Percentiles rank a stretch among this genome's conserved stretches.
Conservation (phyloP, 176 grass and related monocot genomes). For the Thalia dealbata region DNA sequence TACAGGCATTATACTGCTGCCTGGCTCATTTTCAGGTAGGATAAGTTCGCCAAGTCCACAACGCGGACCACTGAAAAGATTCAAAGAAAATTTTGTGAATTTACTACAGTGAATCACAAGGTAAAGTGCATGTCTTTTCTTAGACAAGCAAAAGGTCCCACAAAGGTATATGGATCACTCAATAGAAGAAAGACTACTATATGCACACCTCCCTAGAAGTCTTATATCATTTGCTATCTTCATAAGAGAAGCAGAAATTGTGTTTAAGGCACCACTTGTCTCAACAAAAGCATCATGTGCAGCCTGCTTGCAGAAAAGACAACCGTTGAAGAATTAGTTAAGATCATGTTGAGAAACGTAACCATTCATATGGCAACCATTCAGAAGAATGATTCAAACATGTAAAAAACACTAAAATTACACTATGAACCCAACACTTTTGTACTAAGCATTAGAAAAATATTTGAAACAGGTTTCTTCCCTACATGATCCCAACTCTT, state of each 20-base stretch:
- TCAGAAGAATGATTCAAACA: not conserved
- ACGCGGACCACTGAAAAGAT: constrained; percentile 59
- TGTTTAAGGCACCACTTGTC: constrained; percentile 77
- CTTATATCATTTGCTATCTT: constrained; percentile 98
- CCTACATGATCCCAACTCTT: not conserved
- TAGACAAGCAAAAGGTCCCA: not conserved
- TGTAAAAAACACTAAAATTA: too few species aligned
- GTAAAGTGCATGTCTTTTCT: not conserved
- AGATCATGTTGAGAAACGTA: not conserved
- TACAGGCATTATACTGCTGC: constrained; percentile 99
- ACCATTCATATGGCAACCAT: not conserved
- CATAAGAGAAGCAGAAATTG: constrained; percentile 91
- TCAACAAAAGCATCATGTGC: constrained; percentile 99
- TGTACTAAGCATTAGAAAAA: not conserved
- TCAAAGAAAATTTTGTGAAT: not conserved
- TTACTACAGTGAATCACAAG: constrained; percentile 6
- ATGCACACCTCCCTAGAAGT: constrained; percentile 71
- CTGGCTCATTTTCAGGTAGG: constrained; percentile 96
- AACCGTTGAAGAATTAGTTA: not conserved
- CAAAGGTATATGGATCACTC: too few species aligned
- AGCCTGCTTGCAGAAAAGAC: constrained; percentile 29
- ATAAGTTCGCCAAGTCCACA: constrained; percentile 97
- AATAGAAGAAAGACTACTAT: not conserved
- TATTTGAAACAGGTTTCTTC: not conserved
- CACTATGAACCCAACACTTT: too few species aligned